Evolutionary conservation across 257 asterid species (phyloP).

Genomic region (Lantana camara): DNA sequence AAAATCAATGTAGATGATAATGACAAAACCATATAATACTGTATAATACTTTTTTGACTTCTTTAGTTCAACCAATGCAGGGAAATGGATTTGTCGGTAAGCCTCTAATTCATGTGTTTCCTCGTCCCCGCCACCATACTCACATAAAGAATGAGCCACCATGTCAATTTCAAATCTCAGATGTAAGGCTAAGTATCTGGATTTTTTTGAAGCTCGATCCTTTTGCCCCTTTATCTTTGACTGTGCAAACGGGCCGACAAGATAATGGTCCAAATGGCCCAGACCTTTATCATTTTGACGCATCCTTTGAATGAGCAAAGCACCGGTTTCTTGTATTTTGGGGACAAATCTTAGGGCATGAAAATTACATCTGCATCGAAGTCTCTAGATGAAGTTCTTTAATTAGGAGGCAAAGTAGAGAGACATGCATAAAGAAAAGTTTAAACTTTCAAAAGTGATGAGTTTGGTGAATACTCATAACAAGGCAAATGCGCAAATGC

Average conservation of each 20-base stretch:
- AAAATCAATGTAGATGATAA: too few relatives aligned
- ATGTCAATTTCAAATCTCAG: conserved; percentile 97
- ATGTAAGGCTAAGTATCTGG: conserved; percentile 88
- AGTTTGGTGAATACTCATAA: conserved; percentile 2
- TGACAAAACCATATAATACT: too few relatives aligned
- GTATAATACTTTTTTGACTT: conserved; percentile 50
- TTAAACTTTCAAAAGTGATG: conserved; percentile 15
- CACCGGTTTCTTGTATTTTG: conserved; percentile 87
- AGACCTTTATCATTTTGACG: conserved; percentile 75
- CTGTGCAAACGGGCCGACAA: conserved; percentile 79
- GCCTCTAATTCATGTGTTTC: conserved; percentile 78
- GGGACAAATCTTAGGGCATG: conserved; percentile 92
- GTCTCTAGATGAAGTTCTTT: conserved; percentile 88
- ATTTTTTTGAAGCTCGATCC: conserved; percentile 48
- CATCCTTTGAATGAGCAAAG: conserved; percentile 82
- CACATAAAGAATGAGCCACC: conserved; percentile 98
- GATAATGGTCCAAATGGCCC: conserved; percentile 83
- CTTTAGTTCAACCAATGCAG: conserved; percentile 71
- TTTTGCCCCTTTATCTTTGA: conserved; percentile 50
- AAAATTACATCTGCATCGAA: conserved; percentile 99
- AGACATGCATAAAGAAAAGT: conserved; percentile 22
- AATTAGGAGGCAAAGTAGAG: conserved; percentile 68
- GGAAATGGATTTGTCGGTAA: conserved; percentile 78
- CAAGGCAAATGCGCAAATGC: conserved; percentile 25
- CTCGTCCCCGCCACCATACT: conserved; percentile 89